These are phyloP conservation scores for Claviceps maximensis DNA, from an alignment of 2,329 filamentous ascomycete genomes.

Conservation along the genomic window DNA sequence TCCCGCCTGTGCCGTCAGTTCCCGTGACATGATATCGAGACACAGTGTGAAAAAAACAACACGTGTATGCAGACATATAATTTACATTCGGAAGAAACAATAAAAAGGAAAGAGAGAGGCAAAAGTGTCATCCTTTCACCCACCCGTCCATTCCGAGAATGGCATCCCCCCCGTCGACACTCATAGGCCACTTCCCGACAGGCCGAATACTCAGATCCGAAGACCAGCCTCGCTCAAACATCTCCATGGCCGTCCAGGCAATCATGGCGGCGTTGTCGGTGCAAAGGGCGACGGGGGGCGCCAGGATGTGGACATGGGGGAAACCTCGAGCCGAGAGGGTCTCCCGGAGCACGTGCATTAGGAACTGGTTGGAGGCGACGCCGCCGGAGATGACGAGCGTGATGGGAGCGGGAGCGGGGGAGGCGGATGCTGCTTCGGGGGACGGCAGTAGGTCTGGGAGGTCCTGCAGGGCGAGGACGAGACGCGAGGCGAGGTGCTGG, in stretches of 20 bases:
- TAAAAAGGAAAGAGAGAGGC: too few species aligned
- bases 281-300: conserved; percentile 66
- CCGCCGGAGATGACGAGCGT: conserved; percentile 79
- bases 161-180: conserved; percentile 39
- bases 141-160: conserved; percentile 48
- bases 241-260: conserved; percentile 84
- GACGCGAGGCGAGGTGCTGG: conserved; percentile 68
- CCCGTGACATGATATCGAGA: too few species aligned
- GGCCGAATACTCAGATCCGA: conserved; percentile 47
- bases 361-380: conserved; percentile 73
- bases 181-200: conserved; percentile 62
- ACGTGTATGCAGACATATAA: too few species aligned
- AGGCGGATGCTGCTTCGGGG: too few species aligned
- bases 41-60: too few species aligned
- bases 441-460: conserved; percentile 14
- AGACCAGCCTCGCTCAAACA: conserved; percentile 68
- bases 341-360: conserved; percentile 50
- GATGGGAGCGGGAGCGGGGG: too few species aligned
- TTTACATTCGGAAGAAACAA: too few species aligned
- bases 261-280: conserved; percentile 98
- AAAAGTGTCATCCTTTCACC: conserved; percentile 20
- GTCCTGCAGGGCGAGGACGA: conserved; percentile 50
- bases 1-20: too few species aligned
- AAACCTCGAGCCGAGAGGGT: conserved; percentile 55
- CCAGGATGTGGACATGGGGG: conserved; percentile 45